A percentile compares a stretch with the other conserved stretches of the same genome.
Evolutionary conservation across 179 eudicot genomes (phyloP).

Genomic region (Vitellaria paradoxa): DNA sequence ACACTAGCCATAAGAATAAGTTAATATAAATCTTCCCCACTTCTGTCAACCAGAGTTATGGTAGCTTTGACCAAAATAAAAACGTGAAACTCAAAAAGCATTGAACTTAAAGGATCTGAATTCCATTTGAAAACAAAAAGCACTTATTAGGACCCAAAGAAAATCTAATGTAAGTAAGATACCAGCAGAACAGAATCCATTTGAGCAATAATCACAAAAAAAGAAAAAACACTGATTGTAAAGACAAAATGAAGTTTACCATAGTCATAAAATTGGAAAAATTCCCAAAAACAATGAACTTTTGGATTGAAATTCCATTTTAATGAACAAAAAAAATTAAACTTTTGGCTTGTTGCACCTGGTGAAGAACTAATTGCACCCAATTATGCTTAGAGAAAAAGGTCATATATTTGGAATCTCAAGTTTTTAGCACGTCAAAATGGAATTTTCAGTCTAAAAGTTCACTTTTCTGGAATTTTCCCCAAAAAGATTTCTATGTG

Average conservation of each 20-base stretch:
- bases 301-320: no score
- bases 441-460: no score
- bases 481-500: neutral
- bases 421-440: no score
- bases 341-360: no score
- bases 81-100: neutral
- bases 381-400: no score
- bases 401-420: no score
- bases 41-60: neutral
- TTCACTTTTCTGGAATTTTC: no score
- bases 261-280: neutral
- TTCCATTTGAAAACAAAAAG: neutral
- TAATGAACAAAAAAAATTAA: no score
- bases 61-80: neutral
- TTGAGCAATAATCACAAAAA: neutral
- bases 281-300: no score
- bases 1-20: no score
- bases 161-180: neutral
- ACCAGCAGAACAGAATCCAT: slow-evolving; percentile 3
- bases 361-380: no score
- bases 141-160: neutral
- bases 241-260: neutral
- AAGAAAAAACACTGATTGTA: neutral
- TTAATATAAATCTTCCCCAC: no score
- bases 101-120: neutral